These are phyloP conservation scores for Naganishia onofrii DNA, from an alignment of 768 basidiomycete genomes.

Conservation along the genomic window DNA sequence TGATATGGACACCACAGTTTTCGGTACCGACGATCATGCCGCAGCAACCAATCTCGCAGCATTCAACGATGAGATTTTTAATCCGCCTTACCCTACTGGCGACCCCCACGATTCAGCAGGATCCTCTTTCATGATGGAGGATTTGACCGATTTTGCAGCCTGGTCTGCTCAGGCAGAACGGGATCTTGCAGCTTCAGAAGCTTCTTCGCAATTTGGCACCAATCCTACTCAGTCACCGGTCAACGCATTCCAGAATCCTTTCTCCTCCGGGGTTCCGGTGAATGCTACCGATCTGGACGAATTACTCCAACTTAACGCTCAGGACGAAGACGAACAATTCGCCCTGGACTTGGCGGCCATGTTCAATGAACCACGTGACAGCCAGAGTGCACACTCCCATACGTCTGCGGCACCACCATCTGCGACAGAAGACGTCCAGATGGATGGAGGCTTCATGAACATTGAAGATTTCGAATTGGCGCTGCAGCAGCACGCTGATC, in stretches of 20 bases:
- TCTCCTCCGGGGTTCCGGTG: neutral
- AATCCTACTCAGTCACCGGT: conserved; percentile 10
- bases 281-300: neutral
- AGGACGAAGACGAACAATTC: conserved; percentile 18
- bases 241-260: conserved; percentile 19
- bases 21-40: conserved; percentile 1
- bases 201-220: conserved; percentile 16
- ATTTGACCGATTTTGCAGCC: conserved; percentile 21
- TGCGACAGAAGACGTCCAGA: conserved; percentile 1
- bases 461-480: conserved; percentile 13
- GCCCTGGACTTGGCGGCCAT: conserved; percentile 16
- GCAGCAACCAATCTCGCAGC: conserved; percentile 14
- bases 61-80: conserved; percentile 16
- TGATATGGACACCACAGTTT: conserved; percentile 1
- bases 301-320: conserved; percentile 9
- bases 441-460: conserved; percentile 19
- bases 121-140: conserved; percentile 23
- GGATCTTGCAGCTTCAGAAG: conserved; percentile 11
- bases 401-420: too few relatives aligned
- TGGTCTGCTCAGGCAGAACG: conserved; percentile 22
- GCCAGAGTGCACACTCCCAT: neutral
- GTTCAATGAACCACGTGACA: conserved; percentile 13
- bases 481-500: neutral
- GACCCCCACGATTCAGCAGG: neutral
- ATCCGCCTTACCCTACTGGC: neutral